These are phyloP conservation scores for Diaporthe ilicicola DNA, from an alignment of 2,329 filamentous ascomycete genomes.

Conservation along the genomic window DNA sequence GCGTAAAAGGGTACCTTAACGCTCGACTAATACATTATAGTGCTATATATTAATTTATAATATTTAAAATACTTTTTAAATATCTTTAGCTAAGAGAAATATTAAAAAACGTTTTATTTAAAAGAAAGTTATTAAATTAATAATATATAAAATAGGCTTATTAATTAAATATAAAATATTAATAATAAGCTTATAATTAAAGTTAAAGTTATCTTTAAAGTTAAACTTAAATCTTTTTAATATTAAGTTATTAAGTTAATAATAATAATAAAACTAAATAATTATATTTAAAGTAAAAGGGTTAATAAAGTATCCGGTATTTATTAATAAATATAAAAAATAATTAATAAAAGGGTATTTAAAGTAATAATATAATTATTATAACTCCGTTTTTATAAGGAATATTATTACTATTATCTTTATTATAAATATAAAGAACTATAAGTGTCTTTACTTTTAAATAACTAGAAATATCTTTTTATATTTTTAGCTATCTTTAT, in stretches of 20 bases:
- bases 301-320: too few species aligned
- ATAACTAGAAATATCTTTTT: background rate
- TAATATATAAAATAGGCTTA: background rate
- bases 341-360: background rate
- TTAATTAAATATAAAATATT: background rate
- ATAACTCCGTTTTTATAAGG: background rate
- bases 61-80: too few species aligned
- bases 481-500: background rate
- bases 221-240: constrained; percentile 7
- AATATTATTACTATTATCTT: background rate
- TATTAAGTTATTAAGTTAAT: background rate
- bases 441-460: background rate
- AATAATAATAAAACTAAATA: background rate
- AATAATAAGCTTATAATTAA: background rate
- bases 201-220: background rate
- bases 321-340: background rate
- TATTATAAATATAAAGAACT: background rate
- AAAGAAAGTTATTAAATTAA: background rate
- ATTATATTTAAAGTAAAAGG: background rate
- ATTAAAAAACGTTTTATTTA: background rate
- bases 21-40: too few species aligned
- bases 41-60: too few species aligned
- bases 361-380: background rate
- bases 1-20: too few species aligned
- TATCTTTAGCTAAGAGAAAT: background rate